Evolutionary conservation across 1,284 basidiomycete genomes (phyloP).

Genomic region (Apiotrichum gracile): DNA sequence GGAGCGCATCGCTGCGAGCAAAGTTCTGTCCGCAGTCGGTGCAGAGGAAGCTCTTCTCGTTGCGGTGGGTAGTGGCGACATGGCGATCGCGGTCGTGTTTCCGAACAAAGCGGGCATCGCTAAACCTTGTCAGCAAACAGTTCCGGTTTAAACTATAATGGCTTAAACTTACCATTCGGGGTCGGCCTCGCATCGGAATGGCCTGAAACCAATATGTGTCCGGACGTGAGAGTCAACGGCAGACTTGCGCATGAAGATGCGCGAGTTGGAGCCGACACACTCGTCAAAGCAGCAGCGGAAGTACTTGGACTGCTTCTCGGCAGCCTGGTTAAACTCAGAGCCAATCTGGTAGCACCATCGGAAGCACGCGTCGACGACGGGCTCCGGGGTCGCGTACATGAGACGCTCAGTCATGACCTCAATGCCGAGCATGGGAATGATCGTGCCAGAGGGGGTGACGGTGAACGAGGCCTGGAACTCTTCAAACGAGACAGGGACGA

Average conservation of each 20-base stretch:
- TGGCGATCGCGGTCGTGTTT: slow-evolving; percentile 21
- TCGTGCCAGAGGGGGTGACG: slow-evolving; percentile 7
- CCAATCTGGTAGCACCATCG: slow-evolving; percentile 16
- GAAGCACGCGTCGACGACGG: slow-evolving; percentile 18
- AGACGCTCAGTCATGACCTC: slow-evolving; percentile 14
- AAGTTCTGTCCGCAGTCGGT: slow-evolving; percentile 18
- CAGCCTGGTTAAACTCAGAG: slow-evolving; percentile 15
- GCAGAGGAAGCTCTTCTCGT: slow-evolving; percentile 18
- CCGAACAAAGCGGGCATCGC: slow-evolving; percentile 16
- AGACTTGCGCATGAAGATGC: slow-evolving; percentile 18
- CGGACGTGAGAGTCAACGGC: slow-evolving; percentile 19
- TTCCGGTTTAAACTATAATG: neutral
- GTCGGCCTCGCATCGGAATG: slow-evolving; percentile 17
- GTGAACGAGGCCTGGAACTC: slow-evolving; percentile 13
- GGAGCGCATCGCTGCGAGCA: slow-evolving; percentile 18
- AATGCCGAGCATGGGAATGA: slow-evolving; percentile 13
- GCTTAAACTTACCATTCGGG: slow-evolving; percentile 12
- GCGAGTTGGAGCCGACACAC: slow-evolving; percentile 7
- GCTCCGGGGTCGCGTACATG: slow-evolving; percentile 15
- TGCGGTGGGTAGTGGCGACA: slow-evolving; percentile 16
- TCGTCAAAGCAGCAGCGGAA: slow-evolving; percentile 21
- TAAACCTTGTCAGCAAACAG: neutral
- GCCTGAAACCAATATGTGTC: slow-evolving; percentile 18
- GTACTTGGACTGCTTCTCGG: slow-evolving; percentile 19
- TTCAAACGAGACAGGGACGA: slow-evolving; percentile 12